Base-by-base conservation (phyloP, 108 stramenopile genomes). In the Nannochloropsis gaditana region DNA sequence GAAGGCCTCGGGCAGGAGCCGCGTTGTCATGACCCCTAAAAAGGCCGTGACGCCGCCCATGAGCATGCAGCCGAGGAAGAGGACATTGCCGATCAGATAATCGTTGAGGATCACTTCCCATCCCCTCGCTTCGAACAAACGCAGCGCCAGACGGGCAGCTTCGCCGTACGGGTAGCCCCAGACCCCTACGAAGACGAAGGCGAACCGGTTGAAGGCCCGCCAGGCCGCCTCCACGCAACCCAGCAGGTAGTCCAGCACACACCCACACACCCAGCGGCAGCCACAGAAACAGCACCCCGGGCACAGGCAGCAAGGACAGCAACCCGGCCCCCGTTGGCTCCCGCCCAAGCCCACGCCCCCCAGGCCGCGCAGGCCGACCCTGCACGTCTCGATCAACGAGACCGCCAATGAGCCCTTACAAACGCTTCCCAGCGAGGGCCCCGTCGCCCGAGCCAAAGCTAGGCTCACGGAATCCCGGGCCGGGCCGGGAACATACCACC, bases 71-170 rank as follows among this genome's bases (percentile, higher is more conserved):
- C 59, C 59, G 19, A 73, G 2, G n/a, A 73, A 73, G 15, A 73
- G n/a, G 3, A 73, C 59, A 3, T 73, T 73, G 4, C 59, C 59
- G 15, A 73, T 73, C 59, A 73, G n/a, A n/a, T 73, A 73, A 73
- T 73, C 59, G n/a, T 73, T 73, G 19, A 73, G n/a, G n/a, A 73
- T n/a, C 59, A 73, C 15, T n/a, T 73, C 59, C 59, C 59, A 73
- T n/a, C 59, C 59, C 59, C n/a, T 73, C 19, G 59, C 2, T n/a
- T 73, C 59, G n/a, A 73, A 73, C 59, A 73, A n/a, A 4, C n/a
- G 15, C 59, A 73, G 15, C 5, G 59, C 59, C 2, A 73, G n/a
- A 15, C 59, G 59, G 19, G 19, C 59, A 3, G 19, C 59, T n/a
- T 73, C 59, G 19, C 59, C 19, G 2, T 73, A 73, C 59, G 19